A percentile compares a stretch with the other conserved stretches of the same genome.
Evolutionary conservation across 139 green algal genomes (phyloP).

Genomic region (Volvox reticuliferus): DNA sequence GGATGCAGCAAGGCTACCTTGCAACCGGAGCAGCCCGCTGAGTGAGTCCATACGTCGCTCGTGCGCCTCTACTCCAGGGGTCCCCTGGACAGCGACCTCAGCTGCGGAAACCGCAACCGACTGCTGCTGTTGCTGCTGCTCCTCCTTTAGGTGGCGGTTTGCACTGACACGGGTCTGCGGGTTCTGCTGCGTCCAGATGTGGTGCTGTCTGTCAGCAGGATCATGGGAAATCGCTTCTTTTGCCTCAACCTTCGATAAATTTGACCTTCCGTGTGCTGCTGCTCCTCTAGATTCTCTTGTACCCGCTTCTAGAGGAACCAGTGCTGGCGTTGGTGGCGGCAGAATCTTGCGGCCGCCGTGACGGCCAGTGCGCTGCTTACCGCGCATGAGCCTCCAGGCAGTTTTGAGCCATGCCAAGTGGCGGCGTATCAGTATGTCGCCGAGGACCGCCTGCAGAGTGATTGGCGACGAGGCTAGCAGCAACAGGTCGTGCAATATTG

Average conservation of each 20-base stretch:
- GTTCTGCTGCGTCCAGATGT: too few relatives aligned
- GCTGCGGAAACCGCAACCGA: too few relatives aligned
- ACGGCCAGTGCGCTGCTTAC: background rate
- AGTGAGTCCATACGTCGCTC: too few relatives aligned
- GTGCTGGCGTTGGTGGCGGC: background rate
- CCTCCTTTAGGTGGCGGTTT: too few relatives aligned
- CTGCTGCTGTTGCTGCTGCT: slow-evolving; percentile 1
- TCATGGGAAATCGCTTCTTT: too few relatives aligned
- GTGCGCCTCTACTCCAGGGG: too few relatives aligned
- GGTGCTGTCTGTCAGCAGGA: too few relatives aligned
- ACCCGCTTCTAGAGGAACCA: background rate
- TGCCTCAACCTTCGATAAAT: too few relatives aligned
- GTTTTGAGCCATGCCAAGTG: slow-evolving; percentile 46
- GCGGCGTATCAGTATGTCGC: slow-evolving; percentile 4
- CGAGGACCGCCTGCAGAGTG: slow-evolving; percentile 5
- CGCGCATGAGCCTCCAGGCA: slow-evolving; percentile 60
- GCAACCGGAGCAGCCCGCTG: too few relatives aligned
- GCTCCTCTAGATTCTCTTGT: background rate
- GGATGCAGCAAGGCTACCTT: too few relatives aligned
- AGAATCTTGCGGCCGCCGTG: background rate
- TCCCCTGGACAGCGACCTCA: too few relatives aligned
- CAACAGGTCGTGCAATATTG: slow-evolving; percentile 48
- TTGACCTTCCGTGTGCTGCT: background rate
- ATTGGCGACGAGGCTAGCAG: slow-evolving; percentile 34
- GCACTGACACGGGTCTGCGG: too few relatives aligned